Percentiles rank a stretch among this genome's conserved stretches.
Conservation (phyloP, 2,329 filamentous ascomycete genomes). For the Colletotrichum siamense region DNA sequence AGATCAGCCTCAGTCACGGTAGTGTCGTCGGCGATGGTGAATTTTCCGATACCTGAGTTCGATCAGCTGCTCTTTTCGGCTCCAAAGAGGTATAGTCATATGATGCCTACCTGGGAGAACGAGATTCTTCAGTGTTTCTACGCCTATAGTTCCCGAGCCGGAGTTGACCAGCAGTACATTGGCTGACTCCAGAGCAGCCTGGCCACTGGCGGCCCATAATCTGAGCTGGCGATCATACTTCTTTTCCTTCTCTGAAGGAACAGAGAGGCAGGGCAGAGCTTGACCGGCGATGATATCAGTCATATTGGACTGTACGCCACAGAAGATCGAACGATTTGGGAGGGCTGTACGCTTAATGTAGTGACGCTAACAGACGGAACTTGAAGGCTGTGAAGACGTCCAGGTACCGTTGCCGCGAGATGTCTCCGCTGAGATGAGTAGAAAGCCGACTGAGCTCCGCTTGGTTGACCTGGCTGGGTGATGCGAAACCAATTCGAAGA, state of each 20-base stretch:
- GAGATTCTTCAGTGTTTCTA: slow-evolving; percentile 96
- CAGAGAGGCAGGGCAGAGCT: slow-evolving; percentile 53
- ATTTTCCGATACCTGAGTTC: slow-evolving; percentile 78
- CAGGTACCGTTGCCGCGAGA: background rate
- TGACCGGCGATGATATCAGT: slow-evolving; percentile 50
- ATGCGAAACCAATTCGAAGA: background rate
- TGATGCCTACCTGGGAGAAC: slow-evolving; percentile 74
- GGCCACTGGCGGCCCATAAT: slow-evolving; percentile 92
- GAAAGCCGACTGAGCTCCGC: background rate
- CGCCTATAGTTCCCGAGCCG: slow-evolving; percentile 82
- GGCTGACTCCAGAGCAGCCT: slow-evolving; percentile 87
- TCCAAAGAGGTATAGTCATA: background rate
- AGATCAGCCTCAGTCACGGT: slow-evolving; percentile 82
- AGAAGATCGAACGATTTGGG: background rate
- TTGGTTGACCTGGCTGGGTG: background rate
- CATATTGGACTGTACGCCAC: slow-evolving; percentile 33
- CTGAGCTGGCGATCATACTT: slow-evolving; percentile 96
- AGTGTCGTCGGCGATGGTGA: slow-evolving; percentile 86
- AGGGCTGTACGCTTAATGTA: background rate
- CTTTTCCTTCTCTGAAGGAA: slow-evolving; percentile 67
- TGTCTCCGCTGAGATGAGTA: background rate
- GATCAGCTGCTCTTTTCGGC: slow-evolving; percentile 24
- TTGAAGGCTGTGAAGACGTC: background rate
- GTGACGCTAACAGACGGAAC: background rate
- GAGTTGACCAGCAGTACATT: slow-evolving; percentile 92